Base-by-base conservation (phyloP, 768 basidiomycete species). In the Leccinum subtestaceum region DNA sequence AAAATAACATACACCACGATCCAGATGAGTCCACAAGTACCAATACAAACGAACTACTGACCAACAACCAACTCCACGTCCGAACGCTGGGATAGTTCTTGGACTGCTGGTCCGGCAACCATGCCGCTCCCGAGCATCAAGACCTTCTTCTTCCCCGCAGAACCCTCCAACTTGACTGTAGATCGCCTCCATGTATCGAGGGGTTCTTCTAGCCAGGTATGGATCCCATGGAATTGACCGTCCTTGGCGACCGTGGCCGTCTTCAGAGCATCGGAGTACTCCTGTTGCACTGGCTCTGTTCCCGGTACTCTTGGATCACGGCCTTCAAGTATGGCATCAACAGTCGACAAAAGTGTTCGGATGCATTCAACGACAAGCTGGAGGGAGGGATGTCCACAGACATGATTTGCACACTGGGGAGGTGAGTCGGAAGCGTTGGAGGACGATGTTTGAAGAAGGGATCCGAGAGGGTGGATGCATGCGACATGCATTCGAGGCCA, bases 61-160 rank as follows among this genome's bases (percentile, higher is more conserved):
- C 94, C 94, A 60, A 97, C 84, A 5, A 90, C 72, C 29, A 97
- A 72, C 56, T 87, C 79, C 0, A 95, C 75, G 62, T 92, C 88
- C 0, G 68, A 63, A 56, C 85, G 76, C 62, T 78, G 78, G 45
- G 83, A 82, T 52, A 97, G 80, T 66, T 89, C 82, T 53, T 89
- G 84, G 3, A 93, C 86, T 0, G 91, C 91, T 15, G 95, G 95
- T 2, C 88, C 89, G 5, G 94, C 93, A 19, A 98, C 95, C 86
- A 97, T 93, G n/a, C 95, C 95, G 56, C 91, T 93, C 8, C 95
- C 95, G 2, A 98, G 80, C 67, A 97, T 77, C 34, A 98, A 72
- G 0, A 95, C 81, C 65, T 80, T 84, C 76, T 87, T 88, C 74
- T 83, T 85, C 64, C 58, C 74, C 55, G 52, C 29, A 2, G 53